Base-by-base conservation (phyloP, 495 filamentous ascomycete species). In the Penicillium paradoxum region DNA sequence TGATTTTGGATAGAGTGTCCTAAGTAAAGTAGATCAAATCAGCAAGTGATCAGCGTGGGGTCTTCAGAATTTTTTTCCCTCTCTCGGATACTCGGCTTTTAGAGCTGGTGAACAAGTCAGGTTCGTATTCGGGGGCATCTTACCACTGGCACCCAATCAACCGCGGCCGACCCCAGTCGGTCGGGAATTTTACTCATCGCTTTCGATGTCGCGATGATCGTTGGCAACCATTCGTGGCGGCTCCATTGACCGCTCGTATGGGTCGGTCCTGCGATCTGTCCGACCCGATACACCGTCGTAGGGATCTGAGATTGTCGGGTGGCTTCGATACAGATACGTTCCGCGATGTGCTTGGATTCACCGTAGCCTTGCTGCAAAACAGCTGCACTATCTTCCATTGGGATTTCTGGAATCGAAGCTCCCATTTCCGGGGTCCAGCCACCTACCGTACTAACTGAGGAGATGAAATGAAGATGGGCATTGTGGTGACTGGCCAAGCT, bases 251-350 rank as follows among this genome's bases (percentile, higher is more conserved):
- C 71, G 1, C 38, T 39, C 13, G 46, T 2, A 5, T 45, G 49
- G 1, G 59, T 65, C 2, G 83, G 77, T 0, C 83, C 83, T 3
- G 62, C 79, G 34, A 85, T 76, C 58, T 85, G 83, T 0, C 83
- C 82, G 3, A 84, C 74, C 0, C 83, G 77, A 49, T 78, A 72
- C 10, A 83, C 65, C 1, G 71, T 71, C 2, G 70, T 70, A 0
- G 72, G 68, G 3, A 84, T 68, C 9, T 61, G 64, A 9, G 62
- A 14, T 41, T 55, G 18, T 68, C 62, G 17, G 53, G 71, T 59
- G 2, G 77, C 77, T 18, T 75, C 67, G 1, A 74, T 73, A 6
- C 84, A 72, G 14, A 85, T 70, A 0, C 73, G 62, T 38, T 83
- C 80, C 4, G 73, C 71, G 10, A 83, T 58, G 29, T 75, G 70